Percentiles rank a stretch among this genome's conserved stretches.
These are phyloP conservation scores for Radiomyces spectabilis DNA, from an alignment of 192 early-diverging fungal genomes.

Conservation along the genomic window DNA sequence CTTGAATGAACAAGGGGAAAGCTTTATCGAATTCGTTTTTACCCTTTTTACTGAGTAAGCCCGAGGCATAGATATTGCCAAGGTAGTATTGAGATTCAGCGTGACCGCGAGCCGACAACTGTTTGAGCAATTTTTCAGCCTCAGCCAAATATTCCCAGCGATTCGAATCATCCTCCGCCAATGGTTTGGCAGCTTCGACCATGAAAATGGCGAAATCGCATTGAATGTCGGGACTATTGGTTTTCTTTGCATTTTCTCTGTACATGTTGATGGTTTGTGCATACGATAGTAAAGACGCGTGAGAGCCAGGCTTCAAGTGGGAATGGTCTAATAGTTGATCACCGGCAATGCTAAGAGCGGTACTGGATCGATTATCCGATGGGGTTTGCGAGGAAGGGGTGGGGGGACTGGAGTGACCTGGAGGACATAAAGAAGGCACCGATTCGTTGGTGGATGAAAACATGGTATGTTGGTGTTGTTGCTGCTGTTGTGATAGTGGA, in stretches of 20 bases:
- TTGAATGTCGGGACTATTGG: slow-evolving; percentile 45
- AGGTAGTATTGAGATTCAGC: slow-evolving; percentile 61
- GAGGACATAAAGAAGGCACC: too few species aligned
- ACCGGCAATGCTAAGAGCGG: too few species aligned
- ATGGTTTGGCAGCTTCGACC: slow-evolving; percentile 46
- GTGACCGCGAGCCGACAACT: slow-evolving; percentile 46
- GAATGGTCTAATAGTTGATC: slow-evolving; percentile 36
- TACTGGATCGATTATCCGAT: too few species aligned
- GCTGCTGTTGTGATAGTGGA: too few species aligned
- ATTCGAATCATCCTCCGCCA: too few species aligned
- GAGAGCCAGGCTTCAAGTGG: slow-evolving; percentile 47
- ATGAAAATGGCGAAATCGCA: slow-evolving; percentile 62
- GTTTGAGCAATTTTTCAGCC: slow-evolving; percentile 51
- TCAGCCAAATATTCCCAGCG: slow-evolving; percentile 54
- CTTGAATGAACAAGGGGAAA: slow-evolving; percentile 51
- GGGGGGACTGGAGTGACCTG: too few species aligned
- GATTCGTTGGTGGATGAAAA: too few species aligned
- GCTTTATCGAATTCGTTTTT: slow-evolving; percentile 57
- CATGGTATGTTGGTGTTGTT: too few species aligned
- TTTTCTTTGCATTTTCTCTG: slow-evolving; percentile 56
- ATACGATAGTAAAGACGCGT: slow-evolving; percentile 45
- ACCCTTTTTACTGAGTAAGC: slow-evolving; percentile 44
- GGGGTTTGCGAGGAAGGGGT: too few species aligned
- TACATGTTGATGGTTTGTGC: slow-evolving; percentile 47
- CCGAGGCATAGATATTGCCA: slow-evolving; percentile 57